Percentiles rank a stretch among this genome's conserved stretches.
Evolutionary conservation across 495 filamentous ascomycete species (phyloP).

Genomic region (Aspergillus coremiiformis): DNA sequence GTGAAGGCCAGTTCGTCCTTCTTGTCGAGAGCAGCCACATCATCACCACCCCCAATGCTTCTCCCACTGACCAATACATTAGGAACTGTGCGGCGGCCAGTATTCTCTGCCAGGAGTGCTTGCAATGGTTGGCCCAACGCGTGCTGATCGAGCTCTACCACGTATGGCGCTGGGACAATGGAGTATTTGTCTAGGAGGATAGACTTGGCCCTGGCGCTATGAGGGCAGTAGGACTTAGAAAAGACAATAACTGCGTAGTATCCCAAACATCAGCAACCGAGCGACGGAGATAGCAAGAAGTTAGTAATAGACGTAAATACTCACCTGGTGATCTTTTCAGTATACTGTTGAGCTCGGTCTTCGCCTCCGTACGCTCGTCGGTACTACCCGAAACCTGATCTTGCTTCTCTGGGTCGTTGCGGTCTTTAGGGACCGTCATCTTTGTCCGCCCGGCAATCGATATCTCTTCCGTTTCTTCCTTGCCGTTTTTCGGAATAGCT

Average conservation of each 20-base stretch:
- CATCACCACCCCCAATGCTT: slow-evolving; percentile 87
- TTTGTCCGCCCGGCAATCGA: slow-evolving; percentile 62
- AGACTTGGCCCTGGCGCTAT: slow-evolving; percentile 72
- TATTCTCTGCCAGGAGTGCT: slow-evolving; percentile 56
- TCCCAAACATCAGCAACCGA: slow-evolving; percentile 12
- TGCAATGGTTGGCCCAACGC: slow-evolving; percentile 66
- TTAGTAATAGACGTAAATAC: slow-evolving; percentile 16
- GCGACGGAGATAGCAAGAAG: not conserved
- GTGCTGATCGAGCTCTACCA: slow-evolving; percentile 87
- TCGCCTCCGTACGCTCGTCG: slow-evolving; percentile 32
- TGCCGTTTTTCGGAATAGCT: slow-evolving; percentile 23
- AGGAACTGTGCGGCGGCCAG: slow-evolving; percentile 78
- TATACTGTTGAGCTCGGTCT: slow-evolving; percentile 61
- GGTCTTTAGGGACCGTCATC: slow-evolving; percentile 42
- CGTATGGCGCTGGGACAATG: slow-evolving; percentile 73
- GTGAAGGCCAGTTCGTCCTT: slow-evolving; percentile 63
- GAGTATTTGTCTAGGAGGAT: slow-evolving; percentile 75
- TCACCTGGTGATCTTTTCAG: slow-evolving; percentile 75
- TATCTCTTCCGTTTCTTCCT: slow-evolving; percentile 36
- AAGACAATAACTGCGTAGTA: slow-evolving; percentile 72
- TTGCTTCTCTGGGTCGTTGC: slow-evolving; percentile 20
- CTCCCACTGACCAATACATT: slow-evolving; percentile 83
- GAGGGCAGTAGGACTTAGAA: slow-evolving; percentile 87
- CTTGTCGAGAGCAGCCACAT: slow-evolving; percentile 64
- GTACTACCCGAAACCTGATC: slow-evolving; percentile 14